These are phyloP conservation scores for Cladophialophora carrionii DNA, from an alignment of 2,329 filamentous ascomycete species.

Conservation along the genomic window DNA sequence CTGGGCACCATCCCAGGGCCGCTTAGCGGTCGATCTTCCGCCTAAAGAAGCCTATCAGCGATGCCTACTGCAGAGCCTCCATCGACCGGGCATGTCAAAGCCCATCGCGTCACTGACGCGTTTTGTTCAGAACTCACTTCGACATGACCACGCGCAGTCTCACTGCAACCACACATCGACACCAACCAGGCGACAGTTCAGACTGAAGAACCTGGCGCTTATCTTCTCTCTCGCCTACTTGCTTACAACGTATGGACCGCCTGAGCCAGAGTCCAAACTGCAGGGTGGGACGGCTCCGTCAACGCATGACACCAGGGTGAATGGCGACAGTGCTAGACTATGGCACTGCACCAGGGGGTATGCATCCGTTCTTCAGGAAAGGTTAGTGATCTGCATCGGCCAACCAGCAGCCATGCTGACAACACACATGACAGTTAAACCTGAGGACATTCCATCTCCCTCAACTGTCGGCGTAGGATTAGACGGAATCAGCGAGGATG, in stretches of 20 bases:
- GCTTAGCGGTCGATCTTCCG: constrained; percentile 32
- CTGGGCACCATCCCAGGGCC: neutral
- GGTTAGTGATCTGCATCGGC: constrained; percentile 39
- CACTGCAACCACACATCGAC: neutral
- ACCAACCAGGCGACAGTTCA: neutral
- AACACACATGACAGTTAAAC: constrained; percentile 4
- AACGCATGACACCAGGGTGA: constrained; percentile 10
- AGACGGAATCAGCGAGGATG: constrained; percentile 18
- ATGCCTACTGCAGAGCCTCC: constrained; percentile 12
- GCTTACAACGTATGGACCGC: neutral
- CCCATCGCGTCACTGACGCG: constrained; percentile 24
- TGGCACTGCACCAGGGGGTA: constrained; percentile 25
- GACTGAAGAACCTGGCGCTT: neutral
- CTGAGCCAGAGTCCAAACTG: neutral
- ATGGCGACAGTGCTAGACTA: constrained; percentile 30
- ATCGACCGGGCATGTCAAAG: constrained; percentile 1
- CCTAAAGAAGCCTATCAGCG: constrained; percentile 12
- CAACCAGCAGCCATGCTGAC: constrained; percentile 2
- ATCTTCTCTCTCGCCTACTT: neutral
- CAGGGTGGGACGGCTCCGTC: neutral
- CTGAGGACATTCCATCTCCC: neutral
- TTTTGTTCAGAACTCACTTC: neutral
- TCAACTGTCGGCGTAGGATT: constrained; percentile 1
- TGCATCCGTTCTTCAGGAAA: constrained; percentile 40
- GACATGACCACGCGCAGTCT: constrained; percentile 1